Evolutionary conservation across 2,329 filamentous ascomycete genomes (phyloP), one percentile per base, ranked within the genome.

Genomic region (Fusarium pilosicola): DNA sequence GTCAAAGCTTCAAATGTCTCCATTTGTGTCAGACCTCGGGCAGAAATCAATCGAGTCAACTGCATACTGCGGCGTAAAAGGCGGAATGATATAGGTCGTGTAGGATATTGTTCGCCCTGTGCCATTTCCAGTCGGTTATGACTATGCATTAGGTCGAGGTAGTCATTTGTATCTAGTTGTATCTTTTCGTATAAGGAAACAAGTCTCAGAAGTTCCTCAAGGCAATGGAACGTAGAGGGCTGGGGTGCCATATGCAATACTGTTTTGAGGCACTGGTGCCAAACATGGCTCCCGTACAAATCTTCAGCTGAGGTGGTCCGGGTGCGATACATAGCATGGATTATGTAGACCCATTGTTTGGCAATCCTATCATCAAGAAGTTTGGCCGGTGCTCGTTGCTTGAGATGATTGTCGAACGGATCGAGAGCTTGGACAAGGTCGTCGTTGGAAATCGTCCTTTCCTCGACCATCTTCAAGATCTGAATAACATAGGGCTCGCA

Each of bases 341-440:
- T 39, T n/a, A 76, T 63, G 8, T 38, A 38, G 32, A 58, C 48
- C 58, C 61, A 70, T 42, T 71, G 57, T 24, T 45, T 66, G 30
- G 68, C 66, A 22, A 60, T 59, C 7, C 64, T 54, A 15, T 57
- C 38, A 26, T 76, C 75, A 11, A 76, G 49, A 10, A 64, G 18
- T 49, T 42, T 28, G 12, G 34, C 13, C 13, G 42, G n/a, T 17
- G 54, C 36, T 38, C 52, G 65, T 17, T 36, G n/a, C 41, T 51
- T 73, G 13, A 68, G 28, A 11, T 46, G 24, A 22, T 59, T 49
- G 48, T 71, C 65, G 26, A 77, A 75, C 11, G 74, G 70, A n/a
- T 76, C 71, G 20, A 77, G 58, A 20, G 70, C 62, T 30, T 67
- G 46, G 28, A 68, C 41, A 54, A 78, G 45, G 51, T 78, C 74